Evolutionary conservation across 164 flowering plant genomes (phyloP), one percentile per base, ranked within the genome.

Genomic region (Vitis rotundifolia): DNA sequence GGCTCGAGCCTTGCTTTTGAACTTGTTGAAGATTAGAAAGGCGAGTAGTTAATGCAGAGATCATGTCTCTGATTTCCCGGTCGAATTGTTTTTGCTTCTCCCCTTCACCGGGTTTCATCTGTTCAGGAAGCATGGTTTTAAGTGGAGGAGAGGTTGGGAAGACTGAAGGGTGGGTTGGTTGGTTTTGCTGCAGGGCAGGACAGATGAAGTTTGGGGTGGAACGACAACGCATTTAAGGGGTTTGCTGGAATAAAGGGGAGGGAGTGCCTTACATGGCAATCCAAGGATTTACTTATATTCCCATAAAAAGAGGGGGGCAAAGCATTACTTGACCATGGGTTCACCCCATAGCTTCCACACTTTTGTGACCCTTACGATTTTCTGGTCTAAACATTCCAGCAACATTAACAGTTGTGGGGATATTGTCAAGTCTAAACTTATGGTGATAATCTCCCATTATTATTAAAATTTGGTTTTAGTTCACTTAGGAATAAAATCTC

Each of bases 41-140:
- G 37, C 86, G 85, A 7, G 54, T 61, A 3, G 89, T 88, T 31
- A 93, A 76, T 3, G 80, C 70, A 5, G 91, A 71, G 64, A 89
- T 68, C 86, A 91, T 80, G 7, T 89, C 89, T 26, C 76, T 73
- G 47, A 87, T 55, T 61, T 83, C 91, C 0, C 67, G 79, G 60
- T 88, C 85, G 1, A 84, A 52, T 2, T 75, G 76, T 60, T 73
- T 80, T 8, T 75, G 83, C 66, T 66, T 74, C 47, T 81, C 77
- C 26, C 63, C 71, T 47, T 76, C 73, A 3, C 37, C 37, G 10
- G 71, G 61, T 50, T 73, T 70, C 28, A 13, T 55, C 19, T 73
- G 18, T 44, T 76, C 77, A 5, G 73, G 68, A 28, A 10, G 18
- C 81, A 82, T 75, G 63, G 64, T 64, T 47, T 47, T 49, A 8